Percentiles rank a stretch among this genome's conserved stretches.
Conservation (phyloP, 2,329 filamentous ascomycete genomes). For the Pseudogymnoascus sp. region DNA sequence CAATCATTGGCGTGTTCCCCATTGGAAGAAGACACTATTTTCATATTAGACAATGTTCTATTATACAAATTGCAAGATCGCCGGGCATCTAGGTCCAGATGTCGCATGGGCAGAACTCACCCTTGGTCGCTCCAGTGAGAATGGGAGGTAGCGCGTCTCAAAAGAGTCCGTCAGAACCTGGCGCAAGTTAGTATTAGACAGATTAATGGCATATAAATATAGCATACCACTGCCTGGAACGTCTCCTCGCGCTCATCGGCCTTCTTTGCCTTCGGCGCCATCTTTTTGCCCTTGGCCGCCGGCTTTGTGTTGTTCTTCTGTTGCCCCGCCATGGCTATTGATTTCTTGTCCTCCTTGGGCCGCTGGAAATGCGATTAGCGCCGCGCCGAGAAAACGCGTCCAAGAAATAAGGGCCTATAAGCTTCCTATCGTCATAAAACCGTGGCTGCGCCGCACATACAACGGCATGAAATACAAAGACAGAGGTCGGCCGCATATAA, state of each 20-base stretch:
- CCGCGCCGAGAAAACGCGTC: conserved; percentile 4
- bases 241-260: conserved; percentile 29
- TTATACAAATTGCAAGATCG: neutral
- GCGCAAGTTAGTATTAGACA: conserved; percentile 14
- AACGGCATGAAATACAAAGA: neutral
- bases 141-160: conserved; percentile 82
- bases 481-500: conserved; percentile 4
- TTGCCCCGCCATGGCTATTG: conserved; percentile 6
- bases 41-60: conserved; percentile 19
- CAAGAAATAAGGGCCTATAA: neutral
- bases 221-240: conserved; percentile 29
- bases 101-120: conserved; percentile 42
- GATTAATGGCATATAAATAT: neutral
- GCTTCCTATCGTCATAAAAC: neutral
- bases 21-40: conserved; percentile 80
- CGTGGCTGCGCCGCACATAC: conserved; percentile 1
- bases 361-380: neutral
- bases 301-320: conserved; percentile 7
- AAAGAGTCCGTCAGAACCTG: conserved; percentile 91
- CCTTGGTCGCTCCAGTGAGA: conserved; percentile 80
- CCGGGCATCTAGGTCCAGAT: neutral
- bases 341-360: conserved; percentile 4
- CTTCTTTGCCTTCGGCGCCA: conserved; percentile 20
- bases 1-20: conserved; percentile 89
- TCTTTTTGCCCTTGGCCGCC: conserved; percentile 24